phyloP scores from a whole-genome alignment of 83 land plant species.

The Picea abies region DNA sequence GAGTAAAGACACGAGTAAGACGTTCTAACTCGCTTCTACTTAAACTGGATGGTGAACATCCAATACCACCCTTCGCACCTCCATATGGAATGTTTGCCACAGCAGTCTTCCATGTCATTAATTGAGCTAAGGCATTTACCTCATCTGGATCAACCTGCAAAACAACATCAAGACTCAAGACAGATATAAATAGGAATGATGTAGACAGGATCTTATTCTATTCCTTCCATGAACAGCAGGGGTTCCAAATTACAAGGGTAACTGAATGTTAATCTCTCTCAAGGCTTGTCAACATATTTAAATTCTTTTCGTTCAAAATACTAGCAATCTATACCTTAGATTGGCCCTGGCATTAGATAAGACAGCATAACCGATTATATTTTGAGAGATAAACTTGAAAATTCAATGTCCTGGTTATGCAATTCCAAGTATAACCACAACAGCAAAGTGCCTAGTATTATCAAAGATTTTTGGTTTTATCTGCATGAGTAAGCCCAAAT shows the following conservation, averaged over 20 bases:
- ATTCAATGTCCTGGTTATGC: too few relatives aligned
- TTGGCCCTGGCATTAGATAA: not conserved
- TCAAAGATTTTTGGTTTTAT: too few relatives aligned
- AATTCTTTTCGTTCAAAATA: not conserved
- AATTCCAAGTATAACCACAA: too few relatives aligned
- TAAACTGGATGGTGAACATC: conserved; percentile 53
- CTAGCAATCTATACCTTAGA: not conserved
- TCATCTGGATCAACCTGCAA: conserved; percentile 76
- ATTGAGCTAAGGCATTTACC: conserved; percentile 78
- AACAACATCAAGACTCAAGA: conserved; percentile 5
- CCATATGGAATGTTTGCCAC: conserved; percentile 75
- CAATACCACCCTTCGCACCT: conserved; percentile 80
- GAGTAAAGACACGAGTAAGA: conserved; percentile 67
- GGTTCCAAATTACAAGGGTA: not conserved
- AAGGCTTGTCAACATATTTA: not conserved
- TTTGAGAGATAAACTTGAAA: too few relatives aligned
- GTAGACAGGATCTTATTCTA: not conserved
- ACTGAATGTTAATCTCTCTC: too few relatives aligned
- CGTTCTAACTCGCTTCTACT: conserved; percentile 57
- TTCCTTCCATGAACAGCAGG: not conserved
- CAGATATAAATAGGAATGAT: not conserved
- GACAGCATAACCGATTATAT: not conserved
- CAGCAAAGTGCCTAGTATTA: too few relatives aligned
- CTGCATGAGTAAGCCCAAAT: too few relatives aligned
- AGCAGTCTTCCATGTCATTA: conserved; percentile 88